Base-by-base conservation (phyloP, 2,329 filamentous ascomycete genomes). In the Microcyclospora tardicrescens region DNA sequence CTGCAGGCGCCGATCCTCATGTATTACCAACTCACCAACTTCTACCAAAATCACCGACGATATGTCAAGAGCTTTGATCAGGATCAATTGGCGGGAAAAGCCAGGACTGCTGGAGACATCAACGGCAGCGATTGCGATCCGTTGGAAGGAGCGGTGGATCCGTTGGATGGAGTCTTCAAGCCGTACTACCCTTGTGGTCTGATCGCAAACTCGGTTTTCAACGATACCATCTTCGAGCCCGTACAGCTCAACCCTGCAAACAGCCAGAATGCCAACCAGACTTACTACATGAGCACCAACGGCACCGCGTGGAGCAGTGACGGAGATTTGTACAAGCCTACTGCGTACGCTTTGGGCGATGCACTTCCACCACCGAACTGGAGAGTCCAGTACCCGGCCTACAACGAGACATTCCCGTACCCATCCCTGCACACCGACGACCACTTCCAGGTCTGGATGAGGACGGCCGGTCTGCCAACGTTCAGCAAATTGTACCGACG, bases 401-500 rank as follows among this genome's bases (percentile, higher is more conserved):
- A 73, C 44, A 94, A 94, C 56, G 79, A 73, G 2, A 63, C 73
- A 1, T 70, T 72, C 37, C 74, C 73, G 2, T 77, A 84, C 15
- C 85, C 86, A 0, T 64, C 91, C 51, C 61, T 96, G 13, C 71
- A 79, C 45, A 64, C 76, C 0, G 79, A 85, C 64, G 82, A 94
- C 60, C 77, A 78, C 33, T 93, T 98, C 61, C 87, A 95, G 64
- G 87, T 96, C 15, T 98, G 91, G 91, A 98, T 98, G 91, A 79
- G 91, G 52, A 93, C 93, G 2, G 91, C 91, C 16, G 91, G 89
- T 41, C 66, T 96, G 52, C 91, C 91, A 1, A 81, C 81, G 5
- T 98, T 98, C 60, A 94, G 84, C 72, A 98, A 98, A 66, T 69
- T 98, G 34, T 84, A 85, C 34, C 75, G 81, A 60, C 75, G 86